Evolutionary conservation across 768 basidiomycete genomes (phyloP).

Genomic region (Nidularia sp.): DNA sequence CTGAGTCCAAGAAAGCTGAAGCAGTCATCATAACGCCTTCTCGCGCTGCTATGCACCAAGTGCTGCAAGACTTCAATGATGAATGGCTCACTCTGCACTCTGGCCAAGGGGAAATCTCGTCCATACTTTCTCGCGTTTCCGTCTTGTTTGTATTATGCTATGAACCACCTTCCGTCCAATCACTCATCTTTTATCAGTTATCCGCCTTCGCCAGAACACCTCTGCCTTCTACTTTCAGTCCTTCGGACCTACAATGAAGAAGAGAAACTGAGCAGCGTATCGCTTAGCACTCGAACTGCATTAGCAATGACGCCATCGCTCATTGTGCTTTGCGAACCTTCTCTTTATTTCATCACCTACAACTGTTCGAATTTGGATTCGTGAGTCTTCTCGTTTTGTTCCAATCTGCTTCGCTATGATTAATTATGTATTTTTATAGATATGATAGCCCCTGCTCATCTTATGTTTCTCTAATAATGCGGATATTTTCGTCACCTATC

Average conservation of each 20-base stretch:
- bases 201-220: constrained; percentile 55
- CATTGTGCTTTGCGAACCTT: not conserved
- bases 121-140: constrained; percentile 37
- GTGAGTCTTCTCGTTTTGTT: not conserved
- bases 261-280: constrained; percentile 9
- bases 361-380: not conserved
- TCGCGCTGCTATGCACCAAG: constrained; percentile 32
- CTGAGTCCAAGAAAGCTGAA: constrained; percentile 22
- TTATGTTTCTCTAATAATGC: too few species aligned
- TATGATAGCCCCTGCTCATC: too few species aligned
- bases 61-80: constrained; percentile 48
- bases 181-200: constrained; percentile 41
- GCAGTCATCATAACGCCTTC: constrained; percentile 54
- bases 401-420: constrained; percentile 10
- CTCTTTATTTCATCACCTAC: constrained; percentile 1
- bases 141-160: constrained; percentile 44
- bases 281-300: constrained; percentile 17
- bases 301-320: not conserved
- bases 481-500: too few species aligned
- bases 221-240: constrained; percentile 47
- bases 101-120: constrained; percentile 29
- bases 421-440: too few species aligned
- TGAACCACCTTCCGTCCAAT: not conserved
- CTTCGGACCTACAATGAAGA: constrained; percentile 28
- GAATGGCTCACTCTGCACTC: constrained; percentile 44